Conservation (phyloP, 345 rosid species). For the Bretschneidera sinensis region DNA sequence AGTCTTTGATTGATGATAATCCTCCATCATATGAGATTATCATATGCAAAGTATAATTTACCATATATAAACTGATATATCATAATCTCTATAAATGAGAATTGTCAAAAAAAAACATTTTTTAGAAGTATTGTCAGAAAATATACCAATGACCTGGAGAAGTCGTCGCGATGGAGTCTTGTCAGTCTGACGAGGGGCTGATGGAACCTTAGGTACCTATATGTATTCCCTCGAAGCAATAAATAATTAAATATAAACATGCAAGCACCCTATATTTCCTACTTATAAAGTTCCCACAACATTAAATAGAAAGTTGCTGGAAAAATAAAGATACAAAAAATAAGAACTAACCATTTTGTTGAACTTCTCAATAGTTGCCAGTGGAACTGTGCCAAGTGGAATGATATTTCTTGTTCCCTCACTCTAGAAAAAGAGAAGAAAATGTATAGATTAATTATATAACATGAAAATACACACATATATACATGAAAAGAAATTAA, state of each 20-base stretch:
- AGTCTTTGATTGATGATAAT: too few relatives aligned
- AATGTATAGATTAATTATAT: neutral
- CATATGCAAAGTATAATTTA: too few relatives aligned
- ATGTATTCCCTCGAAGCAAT: slow-evolving; percentile 15
- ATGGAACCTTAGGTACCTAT: slow-evolving; percentile 62
- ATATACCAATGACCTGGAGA: slow-evolving; percentile 86
- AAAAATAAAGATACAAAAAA: slow-evolving; percentile 4
- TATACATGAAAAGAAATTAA: too few relatives aligned
- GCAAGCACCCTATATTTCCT: neutral
- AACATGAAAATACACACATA: too few relatives aligned
- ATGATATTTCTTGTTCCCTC: slow-evolving; percentile 71
- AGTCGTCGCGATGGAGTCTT: slow-evolving; percentile 66
- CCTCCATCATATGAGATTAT: too few relatives aligned
- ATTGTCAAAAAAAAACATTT: too few relatives aligned
- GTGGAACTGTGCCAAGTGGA: slow-evolving; percentile 79
- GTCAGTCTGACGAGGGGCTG: slow-evolving; percentile 52
- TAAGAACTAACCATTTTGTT: slow-evolving; percentile 61
- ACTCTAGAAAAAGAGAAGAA: slow-evolving; percentile 44
- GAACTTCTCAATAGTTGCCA: slow-evolving; percentile 88
- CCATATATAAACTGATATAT: neutral
- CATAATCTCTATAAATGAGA: neutral
- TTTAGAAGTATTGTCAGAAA: too few relatives aligned
- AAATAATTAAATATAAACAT: slow-evolving; percentile 12
- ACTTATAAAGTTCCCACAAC: neutral
- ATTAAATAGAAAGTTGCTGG: slow-evolving; percentile 10